These are phyloP conservation scores for Neurospora sp. DNA, from an alignment of 495 filamentous ascomycete genomes.

Conservation along the genomic window DNA sequence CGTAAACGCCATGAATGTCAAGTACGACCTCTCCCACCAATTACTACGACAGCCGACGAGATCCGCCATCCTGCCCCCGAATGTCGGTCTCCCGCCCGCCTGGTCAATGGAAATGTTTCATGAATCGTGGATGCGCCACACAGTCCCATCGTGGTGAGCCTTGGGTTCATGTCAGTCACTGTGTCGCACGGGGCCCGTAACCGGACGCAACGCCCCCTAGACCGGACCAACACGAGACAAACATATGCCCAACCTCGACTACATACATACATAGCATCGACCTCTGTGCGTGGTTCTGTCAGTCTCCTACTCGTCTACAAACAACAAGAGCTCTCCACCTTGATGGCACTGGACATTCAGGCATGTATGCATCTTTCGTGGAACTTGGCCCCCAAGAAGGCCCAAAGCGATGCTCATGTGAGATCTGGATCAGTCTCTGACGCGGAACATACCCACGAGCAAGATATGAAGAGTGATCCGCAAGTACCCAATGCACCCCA, in stretches of 20 bases:
- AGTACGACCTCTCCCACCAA: background rate
- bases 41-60: background rate
- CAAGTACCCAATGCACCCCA: background rate
- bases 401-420: background rate
- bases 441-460: background rate
- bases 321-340: background rate
- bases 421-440: background rate
- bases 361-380: background rate
- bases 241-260: background rate
- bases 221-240: background rate
- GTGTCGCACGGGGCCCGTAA: background rate
- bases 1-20: background rate
- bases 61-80: background rate
- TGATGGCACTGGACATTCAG: background rate
- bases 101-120: background rate
- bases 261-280: background rate
- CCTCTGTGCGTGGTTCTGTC: background rate
- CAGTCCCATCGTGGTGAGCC: background rate
- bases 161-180: background rate
- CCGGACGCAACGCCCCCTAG: background rate
- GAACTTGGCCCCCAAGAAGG: background rate
- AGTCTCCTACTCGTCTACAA: background rate
- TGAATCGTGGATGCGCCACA: background rate
- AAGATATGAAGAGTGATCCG: background rate
- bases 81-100: background rate